These are phyloP conservation scores for Linnemannia exigua DNA, from an alignment of 192 early-diverging fungal genomes.

Conservation along the genomic window DNA sequence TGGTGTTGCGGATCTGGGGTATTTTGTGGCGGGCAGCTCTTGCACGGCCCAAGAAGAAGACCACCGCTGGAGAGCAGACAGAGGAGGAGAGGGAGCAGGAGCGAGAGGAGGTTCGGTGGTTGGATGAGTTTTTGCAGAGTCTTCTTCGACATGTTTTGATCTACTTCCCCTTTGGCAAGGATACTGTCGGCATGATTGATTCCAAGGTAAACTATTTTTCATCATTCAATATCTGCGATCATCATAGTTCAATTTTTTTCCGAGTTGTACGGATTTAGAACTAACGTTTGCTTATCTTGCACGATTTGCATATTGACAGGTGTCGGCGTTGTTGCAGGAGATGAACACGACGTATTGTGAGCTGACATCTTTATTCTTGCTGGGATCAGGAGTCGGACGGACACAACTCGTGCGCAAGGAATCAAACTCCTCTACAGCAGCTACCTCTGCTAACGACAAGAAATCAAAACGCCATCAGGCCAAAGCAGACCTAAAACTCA, in stretches of 20 bases:
- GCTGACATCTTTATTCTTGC: constrained; percentile 69
- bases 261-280: background rate
- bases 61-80: constrained; percentile 7
- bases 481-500: constrained; percentile 12
- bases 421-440: background rate
- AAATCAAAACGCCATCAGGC: constrained; percentile 2
- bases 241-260: background rate
- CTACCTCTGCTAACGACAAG: background rate
- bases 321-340: constrained; percentile 66
- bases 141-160: constrained; percentile 78
- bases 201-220: constrained; percentile 61
- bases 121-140: constrained; percentile 65
- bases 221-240: too few relatives aligned
- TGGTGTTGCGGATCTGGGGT: constrained; percentile 75
- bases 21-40: constrained; percentile 77
- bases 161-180: constrained; percentile 83
- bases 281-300: constrained; percentile 7
- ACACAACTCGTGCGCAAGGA: constrained; percentile 31
- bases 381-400: constrained; percentile 56
- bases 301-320: constrained; percentile 50
- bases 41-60: constrained; percentile 32
- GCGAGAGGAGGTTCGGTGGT: constrained; percentile 51
- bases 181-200: constrained; percentile 61
- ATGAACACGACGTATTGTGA: constrained; percentile 83
- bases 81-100: constrained; percentile 43